phyloP scores from a whole-genome alignment of 2,329 filamentous ascomycete species.

The Plenodomus lindquistii region DNA sequence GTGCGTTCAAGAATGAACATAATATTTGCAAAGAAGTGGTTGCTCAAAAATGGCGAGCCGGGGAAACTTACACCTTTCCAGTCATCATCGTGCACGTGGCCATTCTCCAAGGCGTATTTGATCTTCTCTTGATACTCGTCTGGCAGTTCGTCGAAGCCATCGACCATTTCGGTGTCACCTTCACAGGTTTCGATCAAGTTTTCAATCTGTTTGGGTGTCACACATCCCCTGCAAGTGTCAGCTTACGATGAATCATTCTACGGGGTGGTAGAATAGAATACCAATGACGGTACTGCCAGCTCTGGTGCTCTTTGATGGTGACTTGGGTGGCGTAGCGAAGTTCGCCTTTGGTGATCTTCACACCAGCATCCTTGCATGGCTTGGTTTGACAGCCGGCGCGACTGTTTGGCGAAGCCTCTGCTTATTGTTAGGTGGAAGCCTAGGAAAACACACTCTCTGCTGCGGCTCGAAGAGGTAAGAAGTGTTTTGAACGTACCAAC shows the following conservation, averaged over 20 bases:
- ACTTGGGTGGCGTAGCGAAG: slow-evolving; percentile 78
- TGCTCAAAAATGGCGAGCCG: neutral
- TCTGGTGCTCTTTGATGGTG: slow-evolving; percentile 61
- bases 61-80: slow-evolving; percentile 76
- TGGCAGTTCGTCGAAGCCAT: slow-evolving; percentile 79
- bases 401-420: slow-evolving; percentile 51
- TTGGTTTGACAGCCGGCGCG: slow-evolving; percentile 74
- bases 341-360: slow-evolving; percentile 73
- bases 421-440: neutral
- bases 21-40: too few species aligned
- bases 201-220: slow-evolving; percentile 73
- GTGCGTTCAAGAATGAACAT: too few species aligned
- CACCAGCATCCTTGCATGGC: slow-evolving; percentile 69
- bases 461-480: too few species aligned
- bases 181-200: slow-evolving; percentile 65
- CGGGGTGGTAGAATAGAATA: slow-evolving; percentile 48
- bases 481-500: slow-evolving; percentile 20
- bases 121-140: slow-evolving; percentile 74
- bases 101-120: slow-evolving; percentile 69
- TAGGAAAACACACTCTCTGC: too few species aligned
- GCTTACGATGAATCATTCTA: neutral
- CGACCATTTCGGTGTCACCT: slow-evolving; percentile 67
- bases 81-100: slow-evolving; percentile 81
- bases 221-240: slow-evolving; percentile 71
- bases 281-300: slow-evolving; percentile 87